Evolutionary conservation across 306 rosid species (phyloP), one percentile per base, ranked within the genome.

Genomic region (Rubus parviflorus): DNA sequence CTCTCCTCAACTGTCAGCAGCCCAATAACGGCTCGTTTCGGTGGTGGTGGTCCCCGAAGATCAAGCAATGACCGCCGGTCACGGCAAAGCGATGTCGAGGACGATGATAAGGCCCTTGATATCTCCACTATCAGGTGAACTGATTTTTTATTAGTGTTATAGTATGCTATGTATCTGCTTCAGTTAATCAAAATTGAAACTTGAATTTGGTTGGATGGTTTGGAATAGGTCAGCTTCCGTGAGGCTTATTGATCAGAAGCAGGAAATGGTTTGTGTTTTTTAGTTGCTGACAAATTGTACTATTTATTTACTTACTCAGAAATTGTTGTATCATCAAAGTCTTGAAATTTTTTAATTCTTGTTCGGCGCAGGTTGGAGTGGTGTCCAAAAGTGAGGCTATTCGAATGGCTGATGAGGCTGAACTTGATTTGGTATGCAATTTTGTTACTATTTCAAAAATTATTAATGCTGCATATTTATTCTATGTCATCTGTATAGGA

Each of bases 221-320:
- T 83, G 76, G 75, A 84, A 81, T 86, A 95, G 99, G 94, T 90
- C 99, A 63, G 87, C 66, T 79, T 52, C 87, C 19, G 98, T 96
- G 81, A 89, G 99, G 88, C 91, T 96, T 68, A 92, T 96, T 81
- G 99, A 92, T 74, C 85, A 81, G 80, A 81, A 78, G 80, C 98
- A 96, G 86, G 91, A 91, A 73, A 96, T 96, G 99, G 99, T 96
- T 64, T 73, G 98, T 86, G 51, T 35, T 65, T 42, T 6, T 19
- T 57, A 7, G 47, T 16, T 49, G 3, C n/a, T 8, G 56, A 8
- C 40, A n/a, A 52, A 11, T 30, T 30, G 2, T 30, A 30, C 35
- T 30, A 30, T 30, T 30, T 30, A 0, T 6, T 19, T 57, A 7
- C 38, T 16, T 49, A 1, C n/a, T 8, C 46, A 8, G 40, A n/a